Evolutionary conservation across 2,329 filamentous ascomycete species (phyloP).

Genomic region (Sarocladiaceae sp.): DNA sequence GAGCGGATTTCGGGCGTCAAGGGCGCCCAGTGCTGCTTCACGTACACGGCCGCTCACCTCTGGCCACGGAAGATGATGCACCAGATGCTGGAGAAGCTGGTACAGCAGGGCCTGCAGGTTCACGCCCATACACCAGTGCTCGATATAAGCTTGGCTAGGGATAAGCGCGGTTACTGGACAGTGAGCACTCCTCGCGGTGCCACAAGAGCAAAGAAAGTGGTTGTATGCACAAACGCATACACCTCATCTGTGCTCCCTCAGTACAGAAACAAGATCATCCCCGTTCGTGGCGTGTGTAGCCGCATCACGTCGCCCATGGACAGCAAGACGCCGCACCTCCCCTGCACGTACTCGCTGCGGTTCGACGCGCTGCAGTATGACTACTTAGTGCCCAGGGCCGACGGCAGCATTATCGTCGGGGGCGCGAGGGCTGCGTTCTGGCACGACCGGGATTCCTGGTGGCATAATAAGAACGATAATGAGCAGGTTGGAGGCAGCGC

Average conservation of each 20-base stretch:
- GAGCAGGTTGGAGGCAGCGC: constrained; percentile 36
- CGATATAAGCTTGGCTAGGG: constrained; percentile 9
- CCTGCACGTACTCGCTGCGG: constrained; percentile 21
- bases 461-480: constrained; percentile 40
- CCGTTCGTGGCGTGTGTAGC: constrained; percentile 47
- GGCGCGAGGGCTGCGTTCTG: constrained; percentile 27
- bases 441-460: constrained; percentile 34
- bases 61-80: constrained; percentile 16
- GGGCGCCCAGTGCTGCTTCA: constrained; percentile 15
- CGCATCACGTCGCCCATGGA: constrained; percentile 21
- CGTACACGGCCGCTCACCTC: constrained; percentile 16
- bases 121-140: constrained; percentile 15
- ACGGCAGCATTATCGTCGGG: constrained; percentile 32
- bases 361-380: constrained; percentile 18
- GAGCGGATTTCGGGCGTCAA: constrained; percentile 27
- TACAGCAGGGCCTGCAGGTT: constrained; percentile 11
- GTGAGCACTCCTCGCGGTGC: constrained; percentile 29
- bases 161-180: constrained; percentile 5
- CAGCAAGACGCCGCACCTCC: constrained; percentile 15
- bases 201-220: constrained; percentile 47
- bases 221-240: constrained; percentile 66
- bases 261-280: constrained; percentile 58
- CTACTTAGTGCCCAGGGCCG: constrained; percentile 39
- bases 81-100: constrained; percentile 12
- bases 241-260: constrained; percentile 56